Evolutionary conservation across 139 green algal species (phyloP).

Genomic region (Klebsormidium nitens): DNA sequence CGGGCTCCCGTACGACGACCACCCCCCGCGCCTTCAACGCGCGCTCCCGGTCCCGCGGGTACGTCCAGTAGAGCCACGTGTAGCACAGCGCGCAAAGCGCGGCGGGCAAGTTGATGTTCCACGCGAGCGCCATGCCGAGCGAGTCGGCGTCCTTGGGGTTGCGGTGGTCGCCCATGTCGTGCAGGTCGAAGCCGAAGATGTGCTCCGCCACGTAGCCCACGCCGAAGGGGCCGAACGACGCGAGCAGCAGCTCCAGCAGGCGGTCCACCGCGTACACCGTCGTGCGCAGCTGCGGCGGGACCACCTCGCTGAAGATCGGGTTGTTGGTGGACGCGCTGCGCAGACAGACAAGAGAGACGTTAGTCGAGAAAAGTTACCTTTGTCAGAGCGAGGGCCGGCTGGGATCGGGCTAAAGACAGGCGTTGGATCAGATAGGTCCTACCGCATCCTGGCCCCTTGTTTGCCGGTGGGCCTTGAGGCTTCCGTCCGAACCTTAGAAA

Average conservation of each 20-base stretch:
- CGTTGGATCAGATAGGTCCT: too few species aligned
- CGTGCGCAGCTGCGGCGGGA: conserved; percentile 20
- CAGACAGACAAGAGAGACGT: too few species aligned
- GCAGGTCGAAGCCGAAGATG: conserved; percentile 29
- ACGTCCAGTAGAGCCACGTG: conserved; percentile 28
- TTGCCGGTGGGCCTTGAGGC: too few species aligned
- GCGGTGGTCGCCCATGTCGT: neutral
- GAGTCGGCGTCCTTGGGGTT: neutral
- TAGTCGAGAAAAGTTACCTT: too few species aligned
- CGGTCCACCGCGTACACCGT: conserved; percentile 22
- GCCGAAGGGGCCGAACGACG: conserved; percentile 6
- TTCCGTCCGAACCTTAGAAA: too few species aligned
- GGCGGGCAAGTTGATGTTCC: conserved; percentile 20
- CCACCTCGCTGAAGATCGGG: conserved; percentile 24
- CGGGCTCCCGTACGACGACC: too few species aligned
- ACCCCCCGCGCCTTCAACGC: too few species aligned
- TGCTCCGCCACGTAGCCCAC: conserved; percentile 13
- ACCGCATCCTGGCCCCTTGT: too few species aligned
- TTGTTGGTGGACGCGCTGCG: too few species aligned
- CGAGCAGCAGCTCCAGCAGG: conserved; percentile 2
- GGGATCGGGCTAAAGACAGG: too few species aligned
- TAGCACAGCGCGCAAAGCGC: conserved; percentile 6
- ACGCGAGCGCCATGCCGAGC: conserved; percentile 20
- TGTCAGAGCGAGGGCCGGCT: too few species aligned
- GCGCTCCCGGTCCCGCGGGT: conserved; percentile 18